Conservation (phyloP, 768 basidiomycete genomes). For the Tephrocybe sp. region DNA sequence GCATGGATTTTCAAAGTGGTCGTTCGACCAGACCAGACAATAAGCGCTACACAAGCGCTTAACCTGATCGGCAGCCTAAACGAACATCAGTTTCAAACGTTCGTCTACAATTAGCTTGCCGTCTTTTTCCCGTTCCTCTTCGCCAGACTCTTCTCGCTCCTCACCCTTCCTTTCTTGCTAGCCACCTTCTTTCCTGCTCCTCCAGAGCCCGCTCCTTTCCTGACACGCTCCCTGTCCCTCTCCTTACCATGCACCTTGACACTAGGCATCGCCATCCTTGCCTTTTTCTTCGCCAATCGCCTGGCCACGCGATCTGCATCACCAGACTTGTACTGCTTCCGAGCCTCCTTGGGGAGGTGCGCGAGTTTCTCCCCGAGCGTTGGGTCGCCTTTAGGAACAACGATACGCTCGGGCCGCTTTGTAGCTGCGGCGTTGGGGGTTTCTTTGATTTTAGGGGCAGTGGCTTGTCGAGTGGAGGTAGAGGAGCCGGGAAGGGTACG, state of each 20-base stretch:
- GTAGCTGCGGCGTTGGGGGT: constrained; percentile 11
- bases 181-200: constrained; percentile 18
- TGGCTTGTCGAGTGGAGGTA: constrained; percentile 22
- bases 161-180: constrained; percentile 46
- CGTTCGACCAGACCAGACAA: no score
- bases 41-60: no score
- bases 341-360: constrained; percentile 77
- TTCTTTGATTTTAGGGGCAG: constrained; percentile 20
- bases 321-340: constrained; percentile 76
- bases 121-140: constrained; percentile 63
- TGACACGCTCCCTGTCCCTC: constrained; percentile 44
- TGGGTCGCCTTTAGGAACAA: constrained; percentile 78
- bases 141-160: constrained; percentile 50
- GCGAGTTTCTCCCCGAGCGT: constrained; percentile 74
- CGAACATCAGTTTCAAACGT: no score
- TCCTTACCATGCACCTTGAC: constrained; percentile 38
- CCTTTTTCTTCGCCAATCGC: constrained; percentile 88
- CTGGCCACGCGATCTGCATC: constrained; percentile 82
- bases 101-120: neutral
- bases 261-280: constrained; percentile 46
- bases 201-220: constrained; percentile 29
- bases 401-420: constrained; percentile 18
- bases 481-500: constrained; percentile 60
- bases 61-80: no score
- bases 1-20: no score